Percentiles rank a stretch among this genome's conserved stretches.
Conservation (phyloP, 75 land plant genomes). For the Adiantum capillusveneris region DNA sequence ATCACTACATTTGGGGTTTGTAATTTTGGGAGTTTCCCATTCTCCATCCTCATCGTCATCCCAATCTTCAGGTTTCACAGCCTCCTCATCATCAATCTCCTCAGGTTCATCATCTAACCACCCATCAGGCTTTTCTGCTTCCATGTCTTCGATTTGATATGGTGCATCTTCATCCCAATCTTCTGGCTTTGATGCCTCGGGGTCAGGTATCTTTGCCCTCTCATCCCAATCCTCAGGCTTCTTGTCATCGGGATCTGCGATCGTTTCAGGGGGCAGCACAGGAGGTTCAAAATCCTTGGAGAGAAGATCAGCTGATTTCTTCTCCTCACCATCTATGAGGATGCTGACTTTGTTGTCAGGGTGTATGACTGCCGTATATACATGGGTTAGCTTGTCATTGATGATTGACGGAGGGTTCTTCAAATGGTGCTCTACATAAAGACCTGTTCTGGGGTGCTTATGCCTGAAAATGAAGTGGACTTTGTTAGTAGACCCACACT, state of each 20-base stretch:
- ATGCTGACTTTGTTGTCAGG: constrained; percentile 57
- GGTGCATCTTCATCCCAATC: constrained; percentile 98
- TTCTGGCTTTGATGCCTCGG: constrained; percentile 71
- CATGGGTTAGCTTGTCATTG: constrained; percentile 76
- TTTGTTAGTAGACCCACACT: constrained; percentile 93
- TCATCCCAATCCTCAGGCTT: constrained; percentile 99
- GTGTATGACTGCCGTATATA: constrained; percentile 77
- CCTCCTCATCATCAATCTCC: constrained; percentile 86
- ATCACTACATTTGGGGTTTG: constrained; percentile 72
- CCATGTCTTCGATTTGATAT: constrained; percentile 74
- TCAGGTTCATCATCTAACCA: constrained; percentile 98
- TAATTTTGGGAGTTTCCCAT: constrained; percentile 90
- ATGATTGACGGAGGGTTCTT: constrained; percentile 75
- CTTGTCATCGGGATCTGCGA: constrained; percentile 81
- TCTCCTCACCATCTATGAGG: constrained; percentile 81
- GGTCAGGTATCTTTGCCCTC: constrained; percentile 84
- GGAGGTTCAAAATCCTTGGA: constrained; percentile 81
- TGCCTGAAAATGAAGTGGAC: constrained; percentile 91
- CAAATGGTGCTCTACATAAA: constrained; percentile 82
- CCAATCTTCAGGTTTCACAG: constrained; percentile 89
- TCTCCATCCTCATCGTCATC: constrained; percentile 98
- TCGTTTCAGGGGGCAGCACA: constrained; percentile 65
- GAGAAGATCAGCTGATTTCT: constrained; percentile 58
- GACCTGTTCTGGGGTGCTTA: constrained; percentile 71
- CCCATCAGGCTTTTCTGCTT: constrained; percentile 86